Percentiles rank a stretch among this genome's conserved stretches.
Conservation (phyloP, 179 eudicot species). For the Actinidia chinensis region DNA sequence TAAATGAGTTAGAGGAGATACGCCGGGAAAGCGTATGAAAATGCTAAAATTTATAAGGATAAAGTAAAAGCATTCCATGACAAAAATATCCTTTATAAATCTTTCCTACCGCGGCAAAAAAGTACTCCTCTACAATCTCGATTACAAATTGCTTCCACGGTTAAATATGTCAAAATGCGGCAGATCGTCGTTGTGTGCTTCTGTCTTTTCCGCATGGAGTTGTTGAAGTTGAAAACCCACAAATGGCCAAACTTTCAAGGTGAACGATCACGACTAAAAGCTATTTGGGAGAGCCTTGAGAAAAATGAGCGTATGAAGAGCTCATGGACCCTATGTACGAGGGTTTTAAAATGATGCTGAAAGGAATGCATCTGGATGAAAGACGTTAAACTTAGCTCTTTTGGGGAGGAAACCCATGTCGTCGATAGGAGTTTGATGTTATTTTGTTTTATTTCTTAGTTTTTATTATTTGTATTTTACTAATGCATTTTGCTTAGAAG, state of each 20-base stretch:
- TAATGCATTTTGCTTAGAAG: no score
- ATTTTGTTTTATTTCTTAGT: no score
- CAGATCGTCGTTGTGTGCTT: neutral
- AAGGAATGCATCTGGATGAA: no score
- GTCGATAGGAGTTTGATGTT: no score
- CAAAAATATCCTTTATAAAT: neutral
- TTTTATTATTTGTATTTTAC: no score
- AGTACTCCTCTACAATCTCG: neutral
- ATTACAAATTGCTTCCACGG: neutral
- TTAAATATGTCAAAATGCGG: neutral
- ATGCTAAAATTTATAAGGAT: neutral
- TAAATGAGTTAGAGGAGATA: neutral
- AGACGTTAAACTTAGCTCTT: no score
- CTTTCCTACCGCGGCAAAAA: neutral
- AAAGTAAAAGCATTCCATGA: neutral
- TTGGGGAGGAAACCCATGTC: no score
- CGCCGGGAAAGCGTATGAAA: neutral
- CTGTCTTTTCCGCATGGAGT: constrained; percentile 11
- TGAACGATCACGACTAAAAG: neutral
- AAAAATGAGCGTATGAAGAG: no score
- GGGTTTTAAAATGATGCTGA: no score
- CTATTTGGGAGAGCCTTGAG: neutral
- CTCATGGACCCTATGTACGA: no score
- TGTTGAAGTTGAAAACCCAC: neutral
- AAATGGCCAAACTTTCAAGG: neutral